Percentiles rank a stretch among this genome's conserved stretches.
phyloP scores from a whole-genome alignment of 2,329 filamentous ascomycete genomes.

The Fusarium xyrophilum region DNA sequence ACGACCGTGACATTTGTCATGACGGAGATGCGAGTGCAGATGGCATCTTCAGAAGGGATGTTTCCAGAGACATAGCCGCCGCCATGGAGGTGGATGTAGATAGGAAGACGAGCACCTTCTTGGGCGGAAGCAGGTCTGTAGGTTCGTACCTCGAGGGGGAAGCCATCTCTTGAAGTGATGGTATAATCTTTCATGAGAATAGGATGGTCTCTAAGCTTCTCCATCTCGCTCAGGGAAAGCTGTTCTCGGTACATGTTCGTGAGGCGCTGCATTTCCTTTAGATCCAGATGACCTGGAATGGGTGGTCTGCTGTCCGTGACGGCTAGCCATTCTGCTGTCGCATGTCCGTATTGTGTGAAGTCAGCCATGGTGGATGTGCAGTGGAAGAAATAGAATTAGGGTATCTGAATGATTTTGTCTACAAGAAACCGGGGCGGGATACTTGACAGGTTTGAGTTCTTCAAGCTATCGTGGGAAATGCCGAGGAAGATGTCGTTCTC shows the following conservation, averaged over 20 bases:
- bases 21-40: slow-evolving; percentile 56
- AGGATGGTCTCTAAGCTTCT: not conserved
- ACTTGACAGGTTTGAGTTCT: accelerated
- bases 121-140: slow-evolving; percentile 23
- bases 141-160: slow-evolving; percentile 28
- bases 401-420: accelerated
- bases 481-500: not conserved
- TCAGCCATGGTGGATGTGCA: slow-evolving; percentile 27
- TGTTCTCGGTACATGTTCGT: slow-evolving; percentile 29
- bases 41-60: slow-evolving; percentile 59
- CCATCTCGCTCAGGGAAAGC: slow-evolving; percentile 5
- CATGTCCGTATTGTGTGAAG: slow-evolving; percentile 49
- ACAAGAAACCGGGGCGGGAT: accelerated
- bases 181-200: slow-evolving; percentile 47
- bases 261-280: slow-evolving; percentile 24
- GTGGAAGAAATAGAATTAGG: accelerated
- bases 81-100: slow-evolving; percentile 62
- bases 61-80: slow-evolving; percentile 65
- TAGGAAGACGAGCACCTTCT: slow-evolving; percentile 51
- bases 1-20: slow-evolving; percentile 54
- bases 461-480: slow-evolving; percentile 7
- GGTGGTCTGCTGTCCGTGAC: slow-evolving; percentile 35
- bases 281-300: not conserved
- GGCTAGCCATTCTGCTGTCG: slow-evolving; percentile 54
- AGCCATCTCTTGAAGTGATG: slow-evolving; percentile 27